Conservation (phyloP, 2,329 filamentous ascomycete genomes). For the Phyllosticta paracitricarpa region DNA sequence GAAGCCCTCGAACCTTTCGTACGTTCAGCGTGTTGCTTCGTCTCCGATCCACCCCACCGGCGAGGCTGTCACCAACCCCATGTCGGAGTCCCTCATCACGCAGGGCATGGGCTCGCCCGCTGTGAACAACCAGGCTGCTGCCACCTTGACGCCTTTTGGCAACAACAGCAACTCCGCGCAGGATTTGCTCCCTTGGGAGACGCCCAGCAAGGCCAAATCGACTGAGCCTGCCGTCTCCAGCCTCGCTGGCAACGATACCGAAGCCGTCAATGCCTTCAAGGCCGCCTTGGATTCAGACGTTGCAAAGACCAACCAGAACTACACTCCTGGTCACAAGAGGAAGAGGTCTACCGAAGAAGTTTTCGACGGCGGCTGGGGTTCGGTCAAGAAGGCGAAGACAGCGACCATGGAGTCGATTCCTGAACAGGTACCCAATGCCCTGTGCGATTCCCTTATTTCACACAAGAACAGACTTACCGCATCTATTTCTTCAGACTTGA, state of each 20-base stretch:
- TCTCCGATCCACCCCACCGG: neutral
- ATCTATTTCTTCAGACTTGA: neutral
- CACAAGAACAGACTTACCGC: neutral
- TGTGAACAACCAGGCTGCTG: neutral
- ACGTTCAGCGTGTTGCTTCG: neutral
- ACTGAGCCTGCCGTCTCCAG: neutral
- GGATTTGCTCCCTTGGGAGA: neutral
- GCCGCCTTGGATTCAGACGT: neutral
- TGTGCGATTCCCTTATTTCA: neutral
- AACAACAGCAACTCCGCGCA: neutral
- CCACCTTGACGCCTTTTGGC: neutral
- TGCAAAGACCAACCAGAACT: neutral
- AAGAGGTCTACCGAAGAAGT: neutral
- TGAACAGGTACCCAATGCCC: neutral
- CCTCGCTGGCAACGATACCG: neutral
- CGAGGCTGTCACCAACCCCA: neutral
- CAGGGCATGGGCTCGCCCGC: neutral
- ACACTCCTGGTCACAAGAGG: neutral
- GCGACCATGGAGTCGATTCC: neutral
- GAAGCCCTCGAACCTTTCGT: neutral
- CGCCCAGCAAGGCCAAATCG: neutral
- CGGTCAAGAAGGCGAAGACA: neutral
- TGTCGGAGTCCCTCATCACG: slow-evolving; percentile 1
- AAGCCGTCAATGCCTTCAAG: neutral
- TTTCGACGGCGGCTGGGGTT: neutral